Percentiles rank a stretch among this genome's conserved stretches.
Conservation (phyloP, 352 stramenopile genomes). For the Globisporangium paroecandrum region DNA sequence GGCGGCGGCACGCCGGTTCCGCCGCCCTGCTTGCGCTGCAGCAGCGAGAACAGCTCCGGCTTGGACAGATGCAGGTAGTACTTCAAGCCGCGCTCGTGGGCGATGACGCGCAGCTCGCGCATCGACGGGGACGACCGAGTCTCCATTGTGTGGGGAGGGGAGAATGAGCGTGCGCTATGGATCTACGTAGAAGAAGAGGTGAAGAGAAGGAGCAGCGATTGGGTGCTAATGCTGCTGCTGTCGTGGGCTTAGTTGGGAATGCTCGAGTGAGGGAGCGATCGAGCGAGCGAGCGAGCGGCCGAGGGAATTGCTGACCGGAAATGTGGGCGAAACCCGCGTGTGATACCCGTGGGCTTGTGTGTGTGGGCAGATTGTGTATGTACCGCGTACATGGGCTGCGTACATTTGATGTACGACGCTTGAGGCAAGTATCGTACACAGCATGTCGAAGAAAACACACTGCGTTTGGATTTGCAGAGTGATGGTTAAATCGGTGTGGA, state of each 20-base stretch:
- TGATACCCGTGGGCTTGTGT: background rate
- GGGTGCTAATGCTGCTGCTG: background rate
- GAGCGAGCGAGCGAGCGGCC: background rate
- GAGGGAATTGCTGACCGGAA: background rate
- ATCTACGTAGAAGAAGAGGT: background rate
- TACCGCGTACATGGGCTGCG: too few species aligned
- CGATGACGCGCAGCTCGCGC: conserved; percentile 62
- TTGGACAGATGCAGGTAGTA: conserved; percentile 84
- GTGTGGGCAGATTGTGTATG: background rate
- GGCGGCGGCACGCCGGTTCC: conserved; percentile 18
- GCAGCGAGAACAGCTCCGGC: conserved; percentile 67
- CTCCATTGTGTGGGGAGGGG: conserved; percentile 48
- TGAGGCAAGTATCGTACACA: background rate
- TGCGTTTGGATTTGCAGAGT: background rate
- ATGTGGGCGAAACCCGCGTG: background rate
- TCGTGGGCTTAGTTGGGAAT: conserved; percentile 1
- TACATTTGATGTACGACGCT: background rate
- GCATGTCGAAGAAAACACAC: background rate
- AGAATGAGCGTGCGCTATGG: background rate
- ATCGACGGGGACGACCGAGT: conserved; percentile 82
- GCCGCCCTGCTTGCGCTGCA: conserved; percentile 74
- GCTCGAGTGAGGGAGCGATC: conserved; percentile 2
- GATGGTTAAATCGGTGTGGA: background rate
- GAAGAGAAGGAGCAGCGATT: background rate
- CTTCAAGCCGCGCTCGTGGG: conserved; percentile 75